Evolutionary conservation across 1,139 yeast genomes (phyloP), one percentile per base, ranked within the genome.

Genomic region (Suhomyces yuchorum): DNA sequence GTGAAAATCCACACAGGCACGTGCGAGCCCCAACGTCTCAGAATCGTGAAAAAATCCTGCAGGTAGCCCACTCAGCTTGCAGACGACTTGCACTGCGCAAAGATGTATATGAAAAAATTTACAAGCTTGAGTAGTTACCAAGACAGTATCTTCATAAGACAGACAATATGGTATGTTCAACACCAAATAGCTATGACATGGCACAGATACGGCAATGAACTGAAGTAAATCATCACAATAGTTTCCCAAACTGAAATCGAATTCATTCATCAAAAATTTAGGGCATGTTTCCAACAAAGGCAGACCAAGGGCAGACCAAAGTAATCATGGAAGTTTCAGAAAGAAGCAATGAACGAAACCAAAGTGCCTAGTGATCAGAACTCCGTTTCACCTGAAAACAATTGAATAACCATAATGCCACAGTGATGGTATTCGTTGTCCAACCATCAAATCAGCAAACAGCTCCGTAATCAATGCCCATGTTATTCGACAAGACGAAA

Each of bases 91-190:
- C 39, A 24, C 35, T 30, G 46, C 37, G 44, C 38, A 41, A 43
- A 36, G 37, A 26, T 14, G 40, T 42, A 33, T 37, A 37, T 41
- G 46, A 47, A 47, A 47, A 47, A 47, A 47, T 47, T 47, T 44
- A 47, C 48, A 42, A 35, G 47, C 26, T 30, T 19, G 42, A 43
- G 41, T 32, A 43, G 47, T 44, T 43, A 47, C 45, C 47, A 40
- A 47, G 50, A 43, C 40, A 47, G 50, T 41, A 47, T 35, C 50
- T 40, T 38, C 44, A 40, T 34, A 45, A 42, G 46, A 40, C 47
- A 48, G 51, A 48, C 48, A 48, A 48, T 28, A 48, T 48, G 51
- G 51, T 48, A 48, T 48, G 51, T 48, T 40, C 19, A 20, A 28
- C 18, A 7, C 19, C 20, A 32, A 19, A 26, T 26, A 19, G 18